Conservation (phyloP, 140 eudicot species). For the Stevia rebaudiana region DNA sequence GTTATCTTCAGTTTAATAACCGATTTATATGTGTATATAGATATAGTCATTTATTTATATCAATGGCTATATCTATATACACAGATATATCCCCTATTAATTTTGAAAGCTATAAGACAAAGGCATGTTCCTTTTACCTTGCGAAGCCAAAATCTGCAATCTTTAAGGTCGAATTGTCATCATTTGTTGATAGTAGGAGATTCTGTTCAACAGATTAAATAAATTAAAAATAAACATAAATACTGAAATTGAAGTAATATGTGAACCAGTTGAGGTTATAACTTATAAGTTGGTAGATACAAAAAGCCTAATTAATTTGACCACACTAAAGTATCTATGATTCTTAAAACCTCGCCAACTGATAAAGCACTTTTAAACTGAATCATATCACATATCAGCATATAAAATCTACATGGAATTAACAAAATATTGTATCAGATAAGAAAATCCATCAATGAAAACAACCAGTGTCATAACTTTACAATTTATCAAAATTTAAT, state of each 20-base stretch:
- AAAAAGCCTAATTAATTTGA: not conserved
- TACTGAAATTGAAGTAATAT: not conserved
- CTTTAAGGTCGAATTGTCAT: slow-evolving; percentile 71
- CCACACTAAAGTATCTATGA: not conserved
- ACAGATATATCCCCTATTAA: too few relatives aligned
- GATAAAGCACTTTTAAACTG: not conserved
- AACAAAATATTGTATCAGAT: not conserved
- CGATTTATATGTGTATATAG: too few relatives aligned
- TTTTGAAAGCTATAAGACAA: not conserved
- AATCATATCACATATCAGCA: not conserved
- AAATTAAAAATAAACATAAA: slow-evolving; percentile 16
- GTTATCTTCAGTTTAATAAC: not conserved
- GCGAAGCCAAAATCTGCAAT: slow-evolving; percentile 99
- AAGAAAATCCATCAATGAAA: not conserved
- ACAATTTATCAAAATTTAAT: not conserved
- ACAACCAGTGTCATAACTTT: not conserved
- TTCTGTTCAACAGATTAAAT: slow-evolving; percentile 47
- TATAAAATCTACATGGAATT: not conserved
- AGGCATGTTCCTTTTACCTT: slow-evolving; percentile 39
- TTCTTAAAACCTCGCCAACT: not conserved
- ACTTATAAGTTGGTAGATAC: not conserved
- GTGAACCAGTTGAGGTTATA: not conserved
- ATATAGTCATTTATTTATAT: too few relatives aligned
- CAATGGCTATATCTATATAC: too few relatives aligned
- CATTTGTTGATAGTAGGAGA: slow-evolving; percentile 75